Evolutionary conservation across 305 asterid species (phyloP).

Genomic region (Solanum hybrid): DNA sequence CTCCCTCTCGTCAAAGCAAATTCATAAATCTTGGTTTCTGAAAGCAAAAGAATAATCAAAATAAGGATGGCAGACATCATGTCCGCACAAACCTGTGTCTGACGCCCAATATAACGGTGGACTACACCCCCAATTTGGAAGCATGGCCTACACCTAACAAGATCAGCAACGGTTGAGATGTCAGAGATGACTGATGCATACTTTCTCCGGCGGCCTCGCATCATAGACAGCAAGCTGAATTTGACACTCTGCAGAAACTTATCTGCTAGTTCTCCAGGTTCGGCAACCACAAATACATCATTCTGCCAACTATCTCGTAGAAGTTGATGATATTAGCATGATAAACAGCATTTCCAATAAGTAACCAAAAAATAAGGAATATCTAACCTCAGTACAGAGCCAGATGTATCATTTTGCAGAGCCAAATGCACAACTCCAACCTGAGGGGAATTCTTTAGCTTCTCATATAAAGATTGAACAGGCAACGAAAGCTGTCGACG

Average conservation of each 20-base stretch:
- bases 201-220: conserved; percentile 74
- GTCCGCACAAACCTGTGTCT: conserved; percentile 60
- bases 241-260: conserved; percentile 87
- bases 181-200: conserved; percentile 53
- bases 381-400: conserved; percentile 76
- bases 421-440: conserved; percentile 91
- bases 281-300: conserved; percentile 99
- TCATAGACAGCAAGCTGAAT: conserved; percentile 66
- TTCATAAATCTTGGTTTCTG: not conserved
- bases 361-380: conserved; percentile 1
- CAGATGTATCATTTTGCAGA: conserved; percentile 83
- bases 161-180: conserved; percentile 76
- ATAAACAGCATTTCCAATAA: conserved; percentile 5
- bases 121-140: conserved; percentile 97
- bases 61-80: not conserved
- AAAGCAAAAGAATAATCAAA: conserved; percentile 6
- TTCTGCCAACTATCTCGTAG: conserved; percentile 76
- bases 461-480: conserved; percentile 63
- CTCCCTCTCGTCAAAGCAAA: not conserved
- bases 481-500: conserved; percentile 63
- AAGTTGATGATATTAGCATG: conserved; percentile 13
- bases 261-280: conserved; percentile 96
- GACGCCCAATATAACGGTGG: conserved; percentile 97
- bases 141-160: conserved; percentile 79
- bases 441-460: conserved; percentile 81